Evolutionary conservation across 2,329 filamentous ascomycete genomes (phyloP).

Genomic region (Phaeosphaeriaceae sp.): DNA sequence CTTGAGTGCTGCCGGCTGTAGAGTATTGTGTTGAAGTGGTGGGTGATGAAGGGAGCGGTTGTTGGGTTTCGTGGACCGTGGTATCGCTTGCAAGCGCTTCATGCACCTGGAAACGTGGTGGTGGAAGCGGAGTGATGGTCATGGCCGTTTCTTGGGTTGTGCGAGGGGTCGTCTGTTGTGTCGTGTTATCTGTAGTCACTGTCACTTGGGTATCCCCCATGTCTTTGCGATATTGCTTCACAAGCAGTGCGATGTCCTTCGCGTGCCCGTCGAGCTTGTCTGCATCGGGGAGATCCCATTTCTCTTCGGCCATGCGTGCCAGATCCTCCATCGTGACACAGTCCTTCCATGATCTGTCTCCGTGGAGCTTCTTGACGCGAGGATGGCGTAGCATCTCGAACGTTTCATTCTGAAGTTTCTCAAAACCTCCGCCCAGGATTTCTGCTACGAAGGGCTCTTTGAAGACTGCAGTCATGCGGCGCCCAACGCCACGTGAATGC

Average conservation of each 20-base stretch:
- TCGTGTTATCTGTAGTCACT: slow-evolving; percentile 26
- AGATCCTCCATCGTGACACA: slow-evolving; percentile 73
- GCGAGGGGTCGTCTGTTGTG: slow-evolving; percentile 25
- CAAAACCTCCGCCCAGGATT: slow-evolving; percentile 79
- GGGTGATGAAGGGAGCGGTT: slow-evolving; percentile 9
- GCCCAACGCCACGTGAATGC: slow-evolving; percentile 21
- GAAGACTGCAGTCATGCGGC: slow-evolving; percentile 63
- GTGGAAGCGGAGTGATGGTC: slow-evolving; percentile 3
- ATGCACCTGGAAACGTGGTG: not conserved
- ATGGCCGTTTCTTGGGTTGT: slow-evolving; percentile 13
- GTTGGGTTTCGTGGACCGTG: slow-evolving; percentile 26
- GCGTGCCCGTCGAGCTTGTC: slow-evolving; percentile 37
- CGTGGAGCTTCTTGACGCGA: slow-evolving; percentile 76
- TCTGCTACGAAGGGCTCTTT: slow-evolving; percentile 78
- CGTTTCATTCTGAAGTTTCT: slow-evolving; percentile 70
- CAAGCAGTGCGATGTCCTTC: slow-evolving; percentile 37
- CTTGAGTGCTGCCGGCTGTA: slow-evolving; percentile 26
- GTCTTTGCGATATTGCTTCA: slow-evolving; percentile 25
- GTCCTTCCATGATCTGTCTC: slow-evolving; percentile 74
- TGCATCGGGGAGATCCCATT: slow-evolving; percentile 45
- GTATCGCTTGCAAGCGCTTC: slow-evolving; percentile 11
- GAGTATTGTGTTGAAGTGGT: slow-evolving; percentile 21
- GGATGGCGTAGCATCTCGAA: slow-evolving; percentile 83
- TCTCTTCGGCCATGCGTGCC: slow-evolving; percentile 68
- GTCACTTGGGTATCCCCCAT: slow-evolving; percentile 21